Evolutionary conservation across 2,329 filamentous ascomycete species (phyloP).

Genomic region (Gaeumannomyces sp.): DNA sequence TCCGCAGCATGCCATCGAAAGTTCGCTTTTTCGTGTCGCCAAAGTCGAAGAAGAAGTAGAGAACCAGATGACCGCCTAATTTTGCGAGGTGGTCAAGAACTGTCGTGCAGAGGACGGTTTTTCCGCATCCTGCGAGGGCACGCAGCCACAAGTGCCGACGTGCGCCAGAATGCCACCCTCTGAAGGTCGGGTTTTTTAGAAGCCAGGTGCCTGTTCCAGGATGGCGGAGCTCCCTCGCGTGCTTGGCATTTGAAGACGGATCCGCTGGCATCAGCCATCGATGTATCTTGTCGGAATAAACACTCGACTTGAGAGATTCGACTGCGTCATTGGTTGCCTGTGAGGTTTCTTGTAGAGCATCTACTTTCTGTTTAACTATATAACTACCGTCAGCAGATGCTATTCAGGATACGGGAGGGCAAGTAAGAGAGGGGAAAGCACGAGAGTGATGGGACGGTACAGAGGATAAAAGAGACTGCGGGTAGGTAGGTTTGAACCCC

Average conservation of each 20-base stretch:
- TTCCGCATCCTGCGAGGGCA: not conserved
- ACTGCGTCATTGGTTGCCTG: constrained; percentile 5
- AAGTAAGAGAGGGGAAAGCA: too few relatives aligned
- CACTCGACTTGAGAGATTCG: not conserved
- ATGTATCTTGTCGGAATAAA: not conserved
- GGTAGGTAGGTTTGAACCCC: too few relatives aligned
- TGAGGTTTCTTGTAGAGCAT: constrained; percentile 1
- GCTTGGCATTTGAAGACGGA: constrained; percentile 2
- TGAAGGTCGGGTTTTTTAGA: not conserved
- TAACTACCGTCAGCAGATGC: constrained; percentile 20
- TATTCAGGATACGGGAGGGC: constrained; percentile 1
- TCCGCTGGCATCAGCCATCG: not conserved
- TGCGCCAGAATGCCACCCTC: not conserved
- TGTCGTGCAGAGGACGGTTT: not conserved
- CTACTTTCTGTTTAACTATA: constrained; percentile 4
- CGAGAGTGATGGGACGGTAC: too few relatives aligned
- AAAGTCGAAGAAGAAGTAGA: too few relatives aligned
- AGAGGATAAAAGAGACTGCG: too few relatives aligned
- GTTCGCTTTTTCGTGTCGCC: not conserved
- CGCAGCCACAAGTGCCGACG: not conserved
- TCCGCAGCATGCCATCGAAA: not conserved
- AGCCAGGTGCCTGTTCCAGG: not conserved
- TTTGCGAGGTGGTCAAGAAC: not conserved
- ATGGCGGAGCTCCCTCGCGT: not conserved
- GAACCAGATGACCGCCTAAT: too few relatives aligned